Percentiles rank a stretch among this genome's conserved stretches.
phyloP scores from a whole-genome alignment of 169 alveolate species.

The Eimeria zaria region DNA sequence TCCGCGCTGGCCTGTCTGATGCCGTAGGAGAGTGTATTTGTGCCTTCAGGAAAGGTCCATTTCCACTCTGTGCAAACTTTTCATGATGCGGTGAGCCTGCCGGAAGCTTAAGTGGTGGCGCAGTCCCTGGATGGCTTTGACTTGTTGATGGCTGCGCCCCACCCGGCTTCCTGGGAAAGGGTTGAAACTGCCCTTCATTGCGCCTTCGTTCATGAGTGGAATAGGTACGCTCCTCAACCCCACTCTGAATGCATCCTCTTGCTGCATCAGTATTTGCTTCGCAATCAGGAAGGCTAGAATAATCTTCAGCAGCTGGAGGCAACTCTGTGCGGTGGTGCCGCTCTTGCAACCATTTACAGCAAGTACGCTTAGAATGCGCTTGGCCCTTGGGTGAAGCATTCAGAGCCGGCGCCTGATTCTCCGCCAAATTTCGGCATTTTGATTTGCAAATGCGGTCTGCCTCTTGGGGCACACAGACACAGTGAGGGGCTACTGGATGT shows the following conservation, averaged over 20 bases:
- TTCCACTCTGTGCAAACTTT: not conserved
- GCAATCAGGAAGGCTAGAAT: not conserved
- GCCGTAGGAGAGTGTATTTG: constrained; percentile 56
- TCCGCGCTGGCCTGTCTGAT: constrained; percentile 29
- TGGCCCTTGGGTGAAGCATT: not conserved
- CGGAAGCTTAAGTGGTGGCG: not conserved
- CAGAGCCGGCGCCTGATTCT: not conserved
- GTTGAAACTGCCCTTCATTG: not conserved
- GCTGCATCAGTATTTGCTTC: not conserved
- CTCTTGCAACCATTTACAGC: not conserved
- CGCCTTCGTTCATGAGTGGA: not conserved
- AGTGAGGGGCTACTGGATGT: not conserved
- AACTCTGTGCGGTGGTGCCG: constrained; percentile 2
- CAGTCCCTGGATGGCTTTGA: not conserved
- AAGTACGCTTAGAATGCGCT: not conserved
- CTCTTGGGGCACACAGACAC: not conserved
- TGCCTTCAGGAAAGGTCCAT: not conserved
- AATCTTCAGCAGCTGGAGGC: constrained; percentile 27
- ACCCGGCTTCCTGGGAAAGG: not conserved
- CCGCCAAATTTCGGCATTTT: not conserved
- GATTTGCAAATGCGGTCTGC: not conserved
- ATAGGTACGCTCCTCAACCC: not conserved
- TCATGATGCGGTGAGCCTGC: not conserved
- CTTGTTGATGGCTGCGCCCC: not conserved
- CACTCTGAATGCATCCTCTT: not conserved